Base-by-base conservation (phyloP, 345 rosid species). In the Rhodamnia rubescens region DNA sequence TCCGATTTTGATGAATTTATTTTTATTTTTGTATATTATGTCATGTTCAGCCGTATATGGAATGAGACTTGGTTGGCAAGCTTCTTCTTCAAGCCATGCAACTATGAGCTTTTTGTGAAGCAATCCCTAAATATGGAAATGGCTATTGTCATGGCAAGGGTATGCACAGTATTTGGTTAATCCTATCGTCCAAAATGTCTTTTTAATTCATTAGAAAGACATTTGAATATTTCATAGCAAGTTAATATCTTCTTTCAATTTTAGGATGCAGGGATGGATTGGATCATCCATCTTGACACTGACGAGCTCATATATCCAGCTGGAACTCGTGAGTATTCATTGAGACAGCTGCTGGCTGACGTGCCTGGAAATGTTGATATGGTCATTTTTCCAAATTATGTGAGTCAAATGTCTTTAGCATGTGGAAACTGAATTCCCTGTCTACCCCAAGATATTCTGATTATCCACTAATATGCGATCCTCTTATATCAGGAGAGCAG, bases 71-170 rank as follows among this genome's bases (percentile, higher is more conserved):
- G 99, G 99, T 86, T 97, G 90, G 74, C 97, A 36, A 92, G 90
- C 94, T 97, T 97, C 93, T 97, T 97, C 89, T 96, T 90, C 92
- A 96, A 94, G 90, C 99, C 99, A 26, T 97, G 99, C 89, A 97
- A 96, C 88, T 92, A 96, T 50, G 99, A 97, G 85, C 87, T 97
- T 88, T 97, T 97, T 86, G 99, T 97, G 91, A 97, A 97, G 91
- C 99, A 97, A 89, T 93, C 99, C 29, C 93, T 97, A 87, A 94
- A 97, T 88, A 97, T 97, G 99, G 99, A 97, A 92, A 97, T 97
- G 98, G 98, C 97, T 55, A 94, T 97, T 84, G 92, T 88, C 90
- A 94, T 93, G 98, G 99, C 98, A 88, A 92, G 95, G 98, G 99
- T 97, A 95, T 86, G 21, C 2, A 14, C 14, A 51, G 36, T 53